Percentiles rank a stretch among this genome's conserved stretches.
Evolutionary conservation across 805 yeast species (phyloP).

Genomic region (Metschnikowia arizonensis): DNA sequence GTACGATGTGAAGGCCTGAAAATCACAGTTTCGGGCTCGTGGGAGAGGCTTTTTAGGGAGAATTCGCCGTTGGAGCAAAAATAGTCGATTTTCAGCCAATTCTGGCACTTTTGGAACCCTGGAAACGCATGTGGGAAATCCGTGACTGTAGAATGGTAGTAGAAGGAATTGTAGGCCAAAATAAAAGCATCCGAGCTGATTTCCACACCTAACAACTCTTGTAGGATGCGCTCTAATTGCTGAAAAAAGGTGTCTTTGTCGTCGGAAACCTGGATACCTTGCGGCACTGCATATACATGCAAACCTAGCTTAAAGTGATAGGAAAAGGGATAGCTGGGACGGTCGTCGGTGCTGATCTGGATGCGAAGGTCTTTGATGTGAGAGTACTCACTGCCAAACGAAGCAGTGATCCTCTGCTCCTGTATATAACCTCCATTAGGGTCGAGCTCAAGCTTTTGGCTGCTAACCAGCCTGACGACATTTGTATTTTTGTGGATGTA

Average conservation of each 20-base stretch:
- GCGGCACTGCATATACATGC: slow-evolving; percentile 30
- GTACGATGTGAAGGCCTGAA: slow-evolving; percentile 12
- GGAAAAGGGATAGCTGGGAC: slow-evolving; percentile 21
- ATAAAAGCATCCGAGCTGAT: slow-evolving; percentile 24
- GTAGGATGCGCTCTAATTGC: slow-evolving; percentile 15
- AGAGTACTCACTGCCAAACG: background rate
- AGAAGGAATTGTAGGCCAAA: slow-evolving; percentile 27
- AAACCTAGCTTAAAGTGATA: slow-evolving; percentile 26
- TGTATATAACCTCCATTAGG: slow-evolving; percentile 4
- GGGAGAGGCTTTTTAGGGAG: slow-evolving; percentile 8
- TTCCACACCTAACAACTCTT: slow-evolving; percentile 20
- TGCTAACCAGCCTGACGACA: slow-evolving; percentile 7
- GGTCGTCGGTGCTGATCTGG: slow-evolving; percentile 9
- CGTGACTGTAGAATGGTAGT: slow-evolving; percentile 18
- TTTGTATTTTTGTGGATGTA: slow-evolving; percentile 10
- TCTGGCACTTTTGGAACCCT: background rate
- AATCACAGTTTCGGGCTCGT: background rate
- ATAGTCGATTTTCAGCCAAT: slow-evolving; percentile 15
- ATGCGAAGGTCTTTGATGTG: slow-evolving; percentile 13
- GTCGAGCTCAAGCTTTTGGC: slow-evolving; percentile 9
- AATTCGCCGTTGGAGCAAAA: slow-evolving; percentile 4
- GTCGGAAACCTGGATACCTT: slow-evolving; percentile 9
- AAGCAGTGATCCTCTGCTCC: slow-evolving; percentile 12
- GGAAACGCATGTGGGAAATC: background rate
- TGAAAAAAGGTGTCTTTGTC: slow-evolving; percentile 20